phyloP scores from a whole-genome alignment of 2,329 filamentous ascomycete species.

The Aspergillus quadrilineatus region DNA sequence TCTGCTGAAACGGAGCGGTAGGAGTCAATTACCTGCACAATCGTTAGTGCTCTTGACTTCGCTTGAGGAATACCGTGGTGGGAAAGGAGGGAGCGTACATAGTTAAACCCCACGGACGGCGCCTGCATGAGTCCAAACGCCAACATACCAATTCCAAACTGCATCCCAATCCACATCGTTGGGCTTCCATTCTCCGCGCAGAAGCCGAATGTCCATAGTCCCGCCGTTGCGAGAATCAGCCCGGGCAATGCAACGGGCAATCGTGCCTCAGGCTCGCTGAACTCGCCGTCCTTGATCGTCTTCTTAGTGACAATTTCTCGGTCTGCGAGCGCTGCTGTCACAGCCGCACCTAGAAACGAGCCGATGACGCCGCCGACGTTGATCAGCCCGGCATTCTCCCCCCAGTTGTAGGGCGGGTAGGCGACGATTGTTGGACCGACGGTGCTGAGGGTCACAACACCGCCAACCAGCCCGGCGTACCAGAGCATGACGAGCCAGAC shows the following conservation, averaged over 20 bases:
- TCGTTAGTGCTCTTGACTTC: neutral
- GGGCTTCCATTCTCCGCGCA: conserved; percentile 1
- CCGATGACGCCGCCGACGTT: conserved; percentile 11
- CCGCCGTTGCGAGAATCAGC: conserved; percentile 9
- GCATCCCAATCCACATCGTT: conserved; percentile 16
- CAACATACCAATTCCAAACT: conserved; percentile 14
- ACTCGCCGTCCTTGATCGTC: conserved; percentile 1
- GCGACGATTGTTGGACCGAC: conserved; percentile 12
- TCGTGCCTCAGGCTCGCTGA: conserved; percentile 9
- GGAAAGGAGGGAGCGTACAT: neutral
- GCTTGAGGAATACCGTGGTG: neutral
- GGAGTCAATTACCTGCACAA: conserved; percentile 49
- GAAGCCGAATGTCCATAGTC: conserved; percentile 15
- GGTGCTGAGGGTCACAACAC: conserved; percentile 11
- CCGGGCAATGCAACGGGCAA: conserved; percentile 10
- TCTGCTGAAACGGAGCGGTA: conserved; percentile 51
- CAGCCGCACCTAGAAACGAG: neutral
- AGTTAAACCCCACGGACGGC: conserved; percentile 14
- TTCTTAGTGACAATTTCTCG: conserved; percentile 8
- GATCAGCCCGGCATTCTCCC: conserved; percentile 12
- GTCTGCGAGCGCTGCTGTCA: conserved; percentile 4
- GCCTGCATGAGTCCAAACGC: conserved; percentile 16
- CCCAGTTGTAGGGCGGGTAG: conserved; percentile 11
- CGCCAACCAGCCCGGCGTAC: conserved; percentile 14
- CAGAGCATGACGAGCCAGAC: conserved; percentile 17